Percentiles rank a stretch among this genome's conserved stretches.
phyloP scores from a whole-genome alignment of 371 early-diverging fungal species.

The Rhizomucor miehei region DNA sequence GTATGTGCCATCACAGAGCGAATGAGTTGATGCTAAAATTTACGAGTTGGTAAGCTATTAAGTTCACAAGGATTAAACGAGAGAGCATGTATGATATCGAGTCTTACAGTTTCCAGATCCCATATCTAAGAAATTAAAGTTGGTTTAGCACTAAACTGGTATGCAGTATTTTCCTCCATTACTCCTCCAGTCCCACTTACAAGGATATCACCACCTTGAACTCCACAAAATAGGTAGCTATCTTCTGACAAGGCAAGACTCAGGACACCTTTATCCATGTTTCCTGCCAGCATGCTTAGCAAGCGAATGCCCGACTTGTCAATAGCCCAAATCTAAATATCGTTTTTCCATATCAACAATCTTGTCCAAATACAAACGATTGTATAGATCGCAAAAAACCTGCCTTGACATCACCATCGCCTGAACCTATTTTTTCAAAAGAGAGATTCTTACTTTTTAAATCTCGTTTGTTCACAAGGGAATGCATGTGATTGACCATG shows the following conservation, averaged over 20 bases:
- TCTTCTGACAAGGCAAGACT: slow-evolving; percentile 63
- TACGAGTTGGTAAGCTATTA: too few relatives aligned
- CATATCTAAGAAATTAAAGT: slow-evolving; percentile 36
- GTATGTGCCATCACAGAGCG: slow-evolving; percentile 64
- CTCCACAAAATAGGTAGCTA: slow-evolving; percentile 72
- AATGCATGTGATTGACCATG: too few relatives aligned
- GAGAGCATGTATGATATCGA: background rate
- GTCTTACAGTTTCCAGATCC: slow-evolving; percentile 72
- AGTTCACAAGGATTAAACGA: too few relatives aligned
- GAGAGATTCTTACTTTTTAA: background rate
- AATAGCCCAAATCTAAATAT: slow-evolving; percentile 58
- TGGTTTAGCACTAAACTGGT: too few relatives aligned
- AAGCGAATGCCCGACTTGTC: slow-evolving; percentile 35
- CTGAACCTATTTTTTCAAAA: slow-evolving; percentile 44
- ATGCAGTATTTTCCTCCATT: too few relatives aligned
- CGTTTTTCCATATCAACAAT: too few relatives aligned
- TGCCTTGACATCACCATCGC: slow-evolving; percentile 73
- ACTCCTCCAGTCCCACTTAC: slow-evolving; percentile 17
- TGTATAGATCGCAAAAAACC: background rate
- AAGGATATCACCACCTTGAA: slow-evolving; percentile 77
- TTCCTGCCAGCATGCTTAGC: slow-evolving; percentile 46
- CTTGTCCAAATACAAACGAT: background rate
- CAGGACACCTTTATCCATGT: slow-evolving; percentile 60
- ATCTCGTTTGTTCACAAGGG: background rate
- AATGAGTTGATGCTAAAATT: slow-evolving; percentile 56